Evolutionary conservation across 177 flowering plant species (phyloP).

Genomic region (Vitis hybrid): DNA sequence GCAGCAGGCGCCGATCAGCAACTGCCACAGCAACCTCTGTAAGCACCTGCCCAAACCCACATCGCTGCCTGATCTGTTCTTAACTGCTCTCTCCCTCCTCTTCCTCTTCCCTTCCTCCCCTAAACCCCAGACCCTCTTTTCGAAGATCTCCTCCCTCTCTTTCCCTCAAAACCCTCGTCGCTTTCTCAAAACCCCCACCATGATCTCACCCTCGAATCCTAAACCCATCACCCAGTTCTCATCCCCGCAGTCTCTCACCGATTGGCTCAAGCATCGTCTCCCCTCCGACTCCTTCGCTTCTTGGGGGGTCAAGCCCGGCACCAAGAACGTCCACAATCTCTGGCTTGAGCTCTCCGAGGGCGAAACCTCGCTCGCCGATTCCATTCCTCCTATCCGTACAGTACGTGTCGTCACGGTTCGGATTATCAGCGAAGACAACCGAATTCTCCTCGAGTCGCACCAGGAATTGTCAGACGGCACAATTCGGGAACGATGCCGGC

Average conservation of each 20-base stretch:
- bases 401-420: slow-evolving; percentile 66
- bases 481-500: slow-evolving; percentile 53
- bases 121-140: slow-evolving; percentile 17
- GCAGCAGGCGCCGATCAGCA: neutral
- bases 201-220: slow-evolving; percentile 32
- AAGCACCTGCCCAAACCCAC: slow-evolving; percentile 24
- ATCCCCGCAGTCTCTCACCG: slow-evolving; percentile 74
- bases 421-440: slow-evolving; percentile 27
- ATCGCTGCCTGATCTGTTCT: slow-evolving; percentile 51
- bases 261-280: slow-evolving; percentile 78
- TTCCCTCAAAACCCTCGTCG: slow-evolving; percentile 39
- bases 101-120: slow-evolving; percentile 43
- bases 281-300: slow-evolving; percentile 66
- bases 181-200: slow-evolving; percentile 27
- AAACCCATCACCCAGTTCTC: slow-evolving; percentile 37
- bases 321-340: slow-evolving; percentile 89
- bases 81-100: slow-evolving; percentile 60
- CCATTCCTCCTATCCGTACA: slow-evolving; percentile 73
- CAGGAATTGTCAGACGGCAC: slow-evolving; percentile 83
- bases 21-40: slow-evolving; percentile 13
- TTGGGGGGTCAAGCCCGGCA: slow-evolving; percentile 94
- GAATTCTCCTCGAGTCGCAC: slow-evolving; percentile 60
- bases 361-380: slow-evolving; percentile 67
- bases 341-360: slow-evolving; percentile 91
- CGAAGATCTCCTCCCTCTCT: slow-evolving; percentile 25